Conservation (phyloP, 2,329 filamentous ascomycete species). For the Aspergillus sp. region DNA sequence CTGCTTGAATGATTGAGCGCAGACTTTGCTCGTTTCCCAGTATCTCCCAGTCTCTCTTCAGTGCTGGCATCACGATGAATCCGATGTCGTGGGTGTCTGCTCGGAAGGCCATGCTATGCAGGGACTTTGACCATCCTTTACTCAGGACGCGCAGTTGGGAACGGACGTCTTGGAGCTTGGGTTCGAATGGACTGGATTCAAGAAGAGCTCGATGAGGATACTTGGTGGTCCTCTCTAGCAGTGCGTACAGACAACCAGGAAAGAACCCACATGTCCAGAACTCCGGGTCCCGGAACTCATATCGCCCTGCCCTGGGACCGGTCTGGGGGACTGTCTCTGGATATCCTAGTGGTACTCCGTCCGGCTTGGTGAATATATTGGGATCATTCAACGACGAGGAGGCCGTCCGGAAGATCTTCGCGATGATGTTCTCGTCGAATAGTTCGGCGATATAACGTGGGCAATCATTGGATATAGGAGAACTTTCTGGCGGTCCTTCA, state of each 20-base stretch:
- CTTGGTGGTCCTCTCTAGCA: conserved; percentile 18
- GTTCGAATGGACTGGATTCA: too few species aligned
- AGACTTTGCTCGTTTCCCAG: conserved; percentile 24
- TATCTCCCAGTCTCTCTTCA: conserved; percentile 51
- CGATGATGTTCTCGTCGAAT: conserved; percentile 16
- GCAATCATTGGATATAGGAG: background rate
- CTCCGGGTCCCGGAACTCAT: conserved; percentile 14
- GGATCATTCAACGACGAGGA: background rate
- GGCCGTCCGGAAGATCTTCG: conserved; percentile 15
- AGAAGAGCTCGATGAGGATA: background rate
- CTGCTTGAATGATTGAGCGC: conserved; percentile 14
- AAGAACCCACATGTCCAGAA: conserved; percentile 29
- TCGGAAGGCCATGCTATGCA: conserved; percentile 27
- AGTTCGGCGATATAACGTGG: conserved; percentile 1
- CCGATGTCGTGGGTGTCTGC: conserved; percentile 57
- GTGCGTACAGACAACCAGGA: conserved; percentile 16
- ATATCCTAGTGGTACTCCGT: background rate
- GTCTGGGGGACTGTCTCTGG: conserved; percentile 14
- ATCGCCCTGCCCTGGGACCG: conserved; percentile 12
- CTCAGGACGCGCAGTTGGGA: conserved; percentile 13
- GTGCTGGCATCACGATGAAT: conserved; percentile 52
- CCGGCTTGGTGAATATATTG: background rate
- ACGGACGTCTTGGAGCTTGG: background rate
- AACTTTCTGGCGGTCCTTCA: background rate
- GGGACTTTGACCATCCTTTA: conserved; percentile 15